Evolutionary conservation across 1,284 basidiomycete genomes (phyloP).

Genomic region (Papiliotrema nemorosa): DNA sequence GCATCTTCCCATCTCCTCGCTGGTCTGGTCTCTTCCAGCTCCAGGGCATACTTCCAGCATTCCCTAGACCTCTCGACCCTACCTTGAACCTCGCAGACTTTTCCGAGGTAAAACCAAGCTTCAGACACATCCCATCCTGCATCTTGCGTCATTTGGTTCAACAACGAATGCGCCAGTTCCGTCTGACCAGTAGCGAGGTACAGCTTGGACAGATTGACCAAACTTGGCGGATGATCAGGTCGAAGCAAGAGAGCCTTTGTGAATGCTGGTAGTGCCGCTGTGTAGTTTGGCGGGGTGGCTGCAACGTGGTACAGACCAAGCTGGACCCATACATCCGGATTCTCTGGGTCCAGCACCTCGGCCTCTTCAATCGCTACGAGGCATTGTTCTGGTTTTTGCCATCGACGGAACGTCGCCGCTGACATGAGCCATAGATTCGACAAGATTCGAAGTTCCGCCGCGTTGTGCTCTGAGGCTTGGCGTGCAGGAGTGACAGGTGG

Average conservation of each 20-base stretch:
- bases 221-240: conserved; percentile 70
- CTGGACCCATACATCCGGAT: conserved; percentile 92
- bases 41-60: conserved; percentile 68
- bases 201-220: conserved; percentile 69
- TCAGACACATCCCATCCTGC: conserved; percentile 82
- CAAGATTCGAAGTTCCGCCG: conserved; percentile 68
- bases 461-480: conserved; percentile 46
- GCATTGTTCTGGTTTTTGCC: conserved; percentile 84
- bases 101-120: conserved; percentile 84
- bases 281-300: conserved; percentile 6
- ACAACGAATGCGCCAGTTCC: conserved; percentile 65
- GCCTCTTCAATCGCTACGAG: conserved; percentile 92
- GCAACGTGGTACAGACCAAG: conserved; percentile 69
- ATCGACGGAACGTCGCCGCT: conserved; percentile 86
- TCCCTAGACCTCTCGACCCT: conserved; percentile 66
- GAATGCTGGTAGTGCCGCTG: conserved; percentile 65
- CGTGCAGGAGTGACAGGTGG: conserved; percentile 16
- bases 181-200: conserved; percentile 58
- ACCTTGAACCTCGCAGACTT: conserved; percentile 70
- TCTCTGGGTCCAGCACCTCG: conserved; percentile 78
- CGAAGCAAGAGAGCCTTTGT: conserved; percentile 77
- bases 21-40: conserved; percentile 60
- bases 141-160: conserved; percentile 51
- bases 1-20: conserved; percentile 33
- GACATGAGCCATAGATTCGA: conserved; percentile 90